These are phyloP conservation scores for Lactifluus echinatus DNA, from an alignment of 768 basidiomycete genomes.

Conservation along the genomic window DNA sequence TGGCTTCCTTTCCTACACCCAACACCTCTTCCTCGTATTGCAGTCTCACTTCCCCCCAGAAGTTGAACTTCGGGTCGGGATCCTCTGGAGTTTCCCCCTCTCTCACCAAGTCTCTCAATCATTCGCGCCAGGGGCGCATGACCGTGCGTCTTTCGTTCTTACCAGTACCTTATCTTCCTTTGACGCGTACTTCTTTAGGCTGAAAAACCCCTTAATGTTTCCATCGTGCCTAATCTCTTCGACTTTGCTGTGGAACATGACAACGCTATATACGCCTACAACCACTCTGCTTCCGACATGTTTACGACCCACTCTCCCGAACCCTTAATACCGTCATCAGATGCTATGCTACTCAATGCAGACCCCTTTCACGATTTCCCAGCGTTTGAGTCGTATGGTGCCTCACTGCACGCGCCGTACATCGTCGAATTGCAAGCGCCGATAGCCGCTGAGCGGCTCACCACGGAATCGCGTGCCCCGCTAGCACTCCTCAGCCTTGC, in stretches of 20 bases:
- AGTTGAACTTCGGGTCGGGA: neutral
- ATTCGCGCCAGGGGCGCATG: neutral
- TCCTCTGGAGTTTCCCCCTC: neutral
- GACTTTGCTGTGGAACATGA: slow-evolving; percentile 8
- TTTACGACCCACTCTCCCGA: neutral
- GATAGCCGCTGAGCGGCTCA: neutral
- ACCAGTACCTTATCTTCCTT: neutral
- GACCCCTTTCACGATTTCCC: neutral
- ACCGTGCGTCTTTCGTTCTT: slow-evolving; percentile 3
- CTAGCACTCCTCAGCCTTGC: neutral
- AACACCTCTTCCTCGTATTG: neutral
- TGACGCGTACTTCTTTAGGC: neutral
- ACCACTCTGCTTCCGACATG: neutral
- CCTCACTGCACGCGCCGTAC: slow-evolving; percentile 1
- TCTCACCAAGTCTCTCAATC: neutral
- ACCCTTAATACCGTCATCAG: neutral
- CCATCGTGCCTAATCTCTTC: neutral
- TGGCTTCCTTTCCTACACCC: neutral
- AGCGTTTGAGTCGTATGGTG: neutral
- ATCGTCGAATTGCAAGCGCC: neutral
- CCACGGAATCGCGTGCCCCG: neutral
- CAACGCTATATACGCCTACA: neutral
- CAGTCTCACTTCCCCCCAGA: neutral
- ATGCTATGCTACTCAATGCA: neutral
- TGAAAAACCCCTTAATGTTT: neutral